Evolutionary conservation across 257 asterid species (phyloP).

Genomic region (Catharanthus roseus): DNA sequence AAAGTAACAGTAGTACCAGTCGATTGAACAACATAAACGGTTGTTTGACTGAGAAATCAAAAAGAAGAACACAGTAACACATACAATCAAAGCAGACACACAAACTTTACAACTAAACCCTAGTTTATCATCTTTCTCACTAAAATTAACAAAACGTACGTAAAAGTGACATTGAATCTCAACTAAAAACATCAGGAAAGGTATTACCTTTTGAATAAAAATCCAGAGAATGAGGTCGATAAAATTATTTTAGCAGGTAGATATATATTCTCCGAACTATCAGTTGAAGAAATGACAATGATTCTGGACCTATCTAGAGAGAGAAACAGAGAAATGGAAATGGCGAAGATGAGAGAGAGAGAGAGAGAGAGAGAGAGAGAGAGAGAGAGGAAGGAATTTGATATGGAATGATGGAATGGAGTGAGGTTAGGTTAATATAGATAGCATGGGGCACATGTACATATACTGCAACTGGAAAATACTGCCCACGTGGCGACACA

Average conservation of each 20-base stretch:
- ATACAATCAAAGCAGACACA: neutral
- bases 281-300: too few species aligned
- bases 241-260: too few species aligned
- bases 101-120: neutral
- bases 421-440: neutral
- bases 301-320: neutral
- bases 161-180: neutral
- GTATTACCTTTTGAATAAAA: too few species aligned
- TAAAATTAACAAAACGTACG: neutral
- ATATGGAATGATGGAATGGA: neutral
- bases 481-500: neutral
- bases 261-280: too few species aligned
- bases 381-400: neutral
- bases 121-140: neutral
- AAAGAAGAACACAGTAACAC: neutral
- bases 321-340: neutral
- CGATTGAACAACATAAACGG: neutral
- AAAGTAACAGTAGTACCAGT: neutral
- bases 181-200: neutral
- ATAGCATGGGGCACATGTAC: too few species aligned
- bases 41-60: neutral
- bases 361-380: neutral
- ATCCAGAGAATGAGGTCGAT: too few species aligned
- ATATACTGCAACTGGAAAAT: neutral
- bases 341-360: neutral